These are phyloP conservation scores for Moricandia moricandioides DNA, from an alignment of 345 rosid species.

Conservation along the genomic window DNA sequence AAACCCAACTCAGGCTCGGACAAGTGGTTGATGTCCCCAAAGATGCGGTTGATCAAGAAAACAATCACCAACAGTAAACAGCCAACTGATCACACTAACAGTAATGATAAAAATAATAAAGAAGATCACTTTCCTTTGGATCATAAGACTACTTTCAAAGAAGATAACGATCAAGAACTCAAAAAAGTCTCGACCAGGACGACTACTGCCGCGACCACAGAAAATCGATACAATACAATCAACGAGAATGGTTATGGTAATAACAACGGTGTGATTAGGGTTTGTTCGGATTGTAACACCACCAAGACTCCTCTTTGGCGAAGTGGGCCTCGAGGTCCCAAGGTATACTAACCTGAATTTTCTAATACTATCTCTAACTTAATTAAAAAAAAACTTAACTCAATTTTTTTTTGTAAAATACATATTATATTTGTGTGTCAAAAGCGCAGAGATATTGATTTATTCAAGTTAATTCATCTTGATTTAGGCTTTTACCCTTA, in stretches of 20 bases:
- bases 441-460: not conserved
- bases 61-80: constrained; percentile 46
- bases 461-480: not conserved
- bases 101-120: not conserved
- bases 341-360: constrained; percentile 45
- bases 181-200: constrained; percentile 25
- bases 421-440: not conserved
- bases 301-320: constrained; percentile 99
- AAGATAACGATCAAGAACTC: constrained; percentile 26
- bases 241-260: constrained; percentile 34
- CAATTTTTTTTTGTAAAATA: not conserved
- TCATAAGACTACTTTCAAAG: constrained; percentile 21
- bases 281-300: constrained; percentile 88
- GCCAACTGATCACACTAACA: constrained; percentile 4
- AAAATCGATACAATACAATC: constrained; percentile 17
- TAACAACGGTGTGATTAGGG: constrained; percentile 38
- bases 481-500: not conserved
- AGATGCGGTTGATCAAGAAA: constrained; percentile 83
- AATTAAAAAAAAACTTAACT: not conserved
- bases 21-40: constrained; percentile 87
- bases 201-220: not conserved
- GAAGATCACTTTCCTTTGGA: constrained; percentile 7
- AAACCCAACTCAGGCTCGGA: constrained; percentile 34
- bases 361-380: not conserved
- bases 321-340: constrained; percentile 94